Evolutionary conservation across 352 stramenopile species (phyloP).

Genomic region (Pythium sukuiense): DNA sequence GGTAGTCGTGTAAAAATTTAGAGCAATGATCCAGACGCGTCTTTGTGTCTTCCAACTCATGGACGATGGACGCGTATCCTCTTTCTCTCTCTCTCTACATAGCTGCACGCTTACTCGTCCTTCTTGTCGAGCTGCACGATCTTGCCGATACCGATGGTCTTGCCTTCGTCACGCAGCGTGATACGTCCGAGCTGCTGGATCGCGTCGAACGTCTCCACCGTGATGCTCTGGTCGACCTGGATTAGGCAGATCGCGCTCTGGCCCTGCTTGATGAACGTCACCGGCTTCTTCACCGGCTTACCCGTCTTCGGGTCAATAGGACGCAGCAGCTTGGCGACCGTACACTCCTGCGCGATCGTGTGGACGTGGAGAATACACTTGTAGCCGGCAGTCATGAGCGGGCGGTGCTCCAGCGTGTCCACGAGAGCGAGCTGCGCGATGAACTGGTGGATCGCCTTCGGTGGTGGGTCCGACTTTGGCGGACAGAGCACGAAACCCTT

Average conservation of each 20-base stretch:
- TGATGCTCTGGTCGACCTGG: slow-evolving; percentile 92
- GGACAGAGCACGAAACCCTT: slow-evolving; percentile 95
- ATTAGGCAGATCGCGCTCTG: slow-evolving; percentile 94
- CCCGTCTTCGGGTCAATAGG: slow-evolving; percentile 90
- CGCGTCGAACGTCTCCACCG: slow-evolving; percentile 94
- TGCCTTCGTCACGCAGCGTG: slow-evolving; percentile 98
- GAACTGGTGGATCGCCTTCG: slow-evolving; percentile 76
- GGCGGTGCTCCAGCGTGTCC: slow-evolving; percentile 96
- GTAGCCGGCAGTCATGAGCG: slow-evolving; percentile 96
- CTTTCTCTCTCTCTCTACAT: background rate
- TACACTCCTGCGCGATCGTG: slow-evolving; percentile 95
- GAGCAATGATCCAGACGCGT: too few relatives aligned
- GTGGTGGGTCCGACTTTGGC: slow-evolving; percentile 41
- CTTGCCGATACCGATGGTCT: slow-evolving; percentile 99
- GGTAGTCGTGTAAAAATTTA: too few relatives aligned
- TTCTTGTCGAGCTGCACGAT: slow-evolving; percentile 93
- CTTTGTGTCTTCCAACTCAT: too few relatives aligned
- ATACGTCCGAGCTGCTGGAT: slow-evolving; percentile 97
- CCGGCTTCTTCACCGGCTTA: slow-evolving; percentile 90
- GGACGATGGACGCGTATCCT: too few relatives aligned
- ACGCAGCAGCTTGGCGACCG: slow-evolving; percentile 90
- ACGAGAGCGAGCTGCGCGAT: slow-evolving; percentile 95
- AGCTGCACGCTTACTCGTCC: slow-evolving; percentile 17
- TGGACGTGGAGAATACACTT: slow-evolving; percentile 98
- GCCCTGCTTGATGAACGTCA: slow-evolving; percentile 95